A percentile compares a stretch with the other conserved stretches of the same genome.
These are phyloP conservation scores for Myxozyma neotropica DNA, from an alignment of 805 yeast genomes.

Conservation along the genomic window DNA sequence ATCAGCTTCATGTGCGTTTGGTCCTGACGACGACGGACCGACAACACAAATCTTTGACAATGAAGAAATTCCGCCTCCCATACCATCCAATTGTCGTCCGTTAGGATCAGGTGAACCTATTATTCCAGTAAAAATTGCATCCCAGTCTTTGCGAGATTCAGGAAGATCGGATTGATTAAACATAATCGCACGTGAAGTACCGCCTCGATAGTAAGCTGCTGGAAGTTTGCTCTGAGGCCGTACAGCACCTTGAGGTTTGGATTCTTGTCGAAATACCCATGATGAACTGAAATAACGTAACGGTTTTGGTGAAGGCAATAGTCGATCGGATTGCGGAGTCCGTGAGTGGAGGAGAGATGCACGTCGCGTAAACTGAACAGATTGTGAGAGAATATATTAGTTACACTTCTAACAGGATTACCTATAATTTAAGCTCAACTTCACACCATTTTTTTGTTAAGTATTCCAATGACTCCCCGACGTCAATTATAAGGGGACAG, in stretches of 20 bases:
- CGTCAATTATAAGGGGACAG: no score
- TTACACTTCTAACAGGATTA: neutral
- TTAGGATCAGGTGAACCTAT: conserved; percentile 16
- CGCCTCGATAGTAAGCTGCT: conserved; percentile 21
- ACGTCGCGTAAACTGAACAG: neutral
- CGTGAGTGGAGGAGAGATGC: no score
- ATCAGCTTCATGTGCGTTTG: conserved; percentile 4
- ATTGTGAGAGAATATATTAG: neutral
- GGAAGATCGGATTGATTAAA: conserved; percentile 13
- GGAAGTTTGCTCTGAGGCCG: conserved; percentile 9
- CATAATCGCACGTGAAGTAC: conserved; percentile 20
- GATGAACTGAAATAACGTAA: neutral
- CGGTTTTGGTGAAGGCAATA: no score
- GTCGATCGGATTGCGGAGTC: no score
- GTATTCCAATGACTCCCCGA: no score
- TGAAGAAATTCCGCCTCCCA: conserved; percentile 21
- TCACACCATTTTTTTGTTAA: no score
- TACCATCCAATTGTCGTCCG: conserved; percentile 21
- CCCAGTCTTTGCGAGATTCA: conserved; percentile 5
- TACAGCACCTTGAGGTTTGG: neutral
- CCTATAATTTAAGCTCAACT: no score
- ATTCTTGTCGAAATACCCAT: neutral
- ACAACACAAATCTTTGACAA: conserved; percentile 17
- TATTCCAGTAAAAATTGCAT: conserved; percentile 8
- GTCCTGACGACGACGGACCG: neutral